Evolutionary conservation across 2,329 filamentous ascomycete genomes (phyloP).

Genomic region (Neonectria punicea): DNA sequence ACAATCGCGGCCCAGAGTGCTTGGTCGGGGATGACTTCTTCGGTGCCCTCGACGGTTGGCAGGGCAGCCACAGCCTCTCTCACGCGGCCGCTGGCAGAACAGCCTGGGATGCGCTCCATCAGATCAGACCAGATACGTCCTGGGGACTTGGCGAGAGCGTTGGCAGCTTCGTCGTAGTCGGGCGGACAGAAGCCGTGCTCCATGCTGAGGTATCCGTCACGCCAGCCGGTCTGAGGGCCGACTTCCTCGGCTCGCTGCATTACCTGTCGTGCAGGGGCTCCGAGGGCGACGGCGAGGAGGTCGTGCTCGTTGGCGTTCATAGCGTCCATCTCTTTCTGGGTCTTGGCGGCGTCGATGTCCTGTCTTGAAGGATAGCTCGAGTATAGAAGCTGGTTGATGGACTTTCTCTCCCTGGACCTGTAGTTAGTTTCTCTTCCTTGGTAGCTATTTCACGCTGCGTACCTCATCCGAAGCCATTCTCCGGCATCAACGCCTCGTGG

Average conservation of each 20-base stretch:
- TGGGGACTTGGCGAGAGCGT: constrained; percentile 56
- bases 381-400: constrained; percentile 61
- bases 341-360: constrained; percentile 51
- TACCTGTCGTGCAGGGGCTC: constrained; percentile 64
- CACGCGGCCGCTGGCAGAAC: constrained; percentile 60
- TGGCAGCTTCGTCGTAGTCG: constrained; percentile 60
- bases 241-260: constrained; percentile 63
- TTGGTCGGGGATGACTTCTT: constrained; percentile 60
- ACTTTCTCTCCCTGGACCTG: constrained; percentile 52
- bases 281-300: constrained; percentile 62
- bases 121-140: constrained; percentile 66
- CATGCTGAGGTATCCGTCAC: constrained; percentile 51
- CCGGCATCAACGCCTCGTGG: constrained; percentile 56
- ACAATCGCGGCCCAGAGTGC: constrained; percentile 65
- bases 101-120: constrained; percentile 64
- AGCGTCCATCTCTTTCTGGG: constrained; percentile 55
- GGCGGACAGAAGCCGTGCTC: constrained; percentile 64
- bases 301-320: constrained; percentile 60
- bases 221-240: constrained; percentile 62
- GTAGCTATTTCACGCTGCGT: neutral
- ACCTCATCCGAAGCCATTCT: constrained; percentile 57
- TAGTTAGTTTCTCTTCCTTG: neutral
- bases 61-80: constrained; percentile 60
- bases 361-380: constrained; percentile 54
- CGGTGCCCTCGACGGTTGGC: constrained; percentile 59